Evolutionary conservation across 2,329 filamentous ascomycete genomes (phyloP), one percentile per base, ranked within the genome.

Genomic region (Metarhizium humberi): DNA sequence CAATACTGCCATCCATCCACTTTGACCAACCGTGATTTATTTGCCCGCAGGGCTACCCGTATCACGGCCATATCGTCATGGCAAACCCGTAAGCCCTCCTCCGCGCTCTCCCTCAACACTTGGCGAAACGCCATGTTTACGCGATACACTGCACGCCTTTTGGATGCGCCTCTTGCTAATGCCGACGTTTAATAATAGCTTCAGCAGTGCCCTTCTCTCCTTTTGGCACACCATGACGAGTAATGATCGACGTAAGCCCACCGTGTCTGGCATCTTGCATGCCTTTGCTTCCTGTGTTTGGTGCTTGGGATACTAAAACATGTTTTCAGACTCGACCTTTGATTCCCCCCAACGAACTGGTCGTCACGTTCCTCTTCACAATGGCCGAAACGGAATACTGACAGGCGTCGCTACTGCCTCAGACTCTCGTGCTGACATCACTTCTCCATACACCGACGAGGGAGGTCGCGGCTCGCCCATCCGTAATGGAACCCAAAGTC

Each of bases 221-320:
- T 92, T 99, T 76, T 99, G 94, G 94, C 94, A 97, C 79, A 84
- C 88, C 63, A 94, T 86, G 81, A 86, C 83, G 72, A 86, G 82
- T 64, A 77, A 86, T 75, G 83, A 86, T 70, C 75, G 83, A 73
- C 83, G 83, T 86, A 74, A 68, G 82, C 59, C n/a, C 32, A n/a
- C 30, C 6, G 3, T 18, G 13, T 10, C n/a, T 8, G 48, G 25
- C 18, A 16, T n/a, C 7, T 25, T 13, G 8, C 51, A 52, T 43
- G 58, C 53, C 29, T 48, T 40, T 56, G 52, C 18, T 46, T 40
- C 14, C 13, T 25, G 18, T 50, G 32, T 34, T 11, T 29, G 13
- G 30, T 11, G 32, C 32, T 11, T 34, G n/a, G 34, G 11, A 20
- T 29, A 20, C 42, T 20, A 45, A 20, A 45, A 16, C 42, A 8